Percentiles rank a stretch among this genome's conserved stretches.
Evolutionary conservation across 2,329 filamentous ascomycete genomes (phyloP).

Genomic region (Colletotrichum echinochloae): DNA sequence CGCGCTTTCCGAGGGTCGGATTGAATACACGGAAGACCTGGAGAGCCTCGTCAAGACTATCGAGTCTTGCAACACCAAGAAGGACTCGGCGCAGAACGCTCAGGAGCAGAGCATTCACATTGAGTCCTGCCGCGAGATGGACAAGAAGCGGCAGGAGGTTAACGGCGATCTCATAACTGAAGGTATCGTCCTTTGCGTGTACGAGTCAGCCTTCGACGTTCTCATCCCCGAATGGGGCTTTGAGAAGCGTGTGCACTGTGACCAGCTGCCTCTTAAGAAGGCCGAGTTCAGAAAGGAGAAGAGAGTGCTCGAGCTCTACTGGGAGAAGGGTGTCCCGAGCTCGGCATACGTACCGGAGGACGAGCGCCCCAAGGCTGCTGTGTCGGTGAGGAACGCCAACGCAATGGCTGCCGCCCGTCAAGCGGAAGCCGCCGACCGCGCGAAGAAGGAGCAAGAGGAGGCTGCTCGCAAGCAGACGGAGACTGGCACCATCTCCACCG

Average conservation of each 20-base stretch:
- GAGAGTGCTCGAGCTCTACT: conserved; percentile 94
- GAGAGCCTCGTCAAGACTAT: conserved; percentile 92
- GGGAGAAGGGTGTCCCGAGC: conserved; percentile 98
- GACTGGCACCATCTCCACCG: conserved; percentile 91
- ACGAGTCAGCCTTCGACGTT: conserved; percentile 98
- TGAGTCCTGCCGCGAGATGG: conserved; percentile 95
- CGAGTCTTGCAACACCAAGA: conserved; percentile 98
- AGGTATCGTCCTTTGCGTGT: conserved; percentile 95
- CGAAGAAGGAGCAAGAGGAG: conserved; percentile 88
- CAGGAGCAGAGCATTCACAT: conserved; percentile 99
- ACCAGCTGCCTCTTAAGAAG: conserved; percentile 97
- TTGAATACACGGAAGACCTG: conserved; percentile 89
- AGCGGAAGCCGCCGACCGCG: conserved; percentile 84
- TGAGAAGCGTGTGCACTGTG: conserved; percentile 98
- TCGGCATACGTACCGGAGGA: conserved; percentile 97
- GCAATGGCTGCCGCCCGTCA: conserved; percentile 82
- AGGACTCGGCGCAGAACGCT: conserved; percentile 95
- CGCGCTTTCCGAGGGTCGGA: conserved; percentile 81
- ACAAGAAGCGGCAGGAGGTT: conserved; percentile 86
- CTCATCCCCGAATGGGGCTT: conserved; percentile 98
- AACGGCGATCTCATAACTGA: conserved; percentile 95
- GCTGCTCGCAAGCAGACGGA: conserved; percentile 93
- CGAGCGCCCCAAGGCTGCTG: conserved; percentile 87
- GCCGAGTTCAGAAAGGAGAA: conserved; percentile 99
- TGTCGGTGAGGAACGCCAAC: conserved; percentile 78